These are phyloP conservation scores for Hortiboletus campestris DNA, from an alignment of 768 basidiomycete species.

Conservation along the genomic window DNA sequence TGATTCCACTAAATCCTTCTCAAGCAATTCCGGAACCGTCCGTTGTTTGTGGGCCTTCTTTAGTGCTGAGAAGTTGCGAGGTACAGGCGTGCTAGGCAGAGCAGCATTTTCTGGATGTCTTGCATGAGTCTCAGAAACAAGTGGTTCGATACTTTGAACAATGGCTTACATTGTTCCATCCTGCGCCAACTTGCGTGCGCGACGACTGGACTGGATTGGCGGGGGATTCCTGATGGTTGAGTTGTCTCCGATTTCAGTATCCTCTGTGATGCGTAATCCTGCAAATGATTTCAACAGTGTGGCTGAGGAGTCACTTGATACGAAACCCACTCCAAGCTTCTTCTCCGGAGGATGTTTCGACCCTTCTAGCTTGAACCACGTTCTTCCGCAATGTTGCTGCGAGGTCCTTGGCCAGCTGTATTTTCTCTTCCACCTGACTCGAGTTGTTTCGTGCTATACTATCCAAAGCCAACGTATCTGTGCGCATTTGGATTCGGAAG, in stretches of 20 bases:
- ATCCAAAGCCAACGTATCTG: slow-evolving; percentile 45
- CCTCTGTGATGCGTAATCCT: slow-evolving; percentile 72
- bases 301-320: not conserved
- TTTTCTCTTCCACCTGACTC: slow-evolving; percentile 49
- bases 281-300: not conserved
- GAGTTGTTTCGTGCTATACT: slow-evolving; percentile 43
- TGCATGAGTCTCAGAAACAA: slow-evolving; percentile 27
- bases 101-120: slow-evolving; percentile 31
- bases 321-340: slow-evolving; percentile 58
- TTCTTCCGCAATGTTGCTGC: slow-evolving; percentile 75
- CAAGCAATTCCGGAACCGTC: slow-evolving; percentile 61
- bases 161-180: slow-evolving; percentile 28
- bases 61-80: slow-evolving; percentile 62
- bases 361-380: slow-evolving; percentile 74
- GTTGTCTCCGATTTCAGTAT: slow-evolving; percentile 89
- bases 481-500: slow-evolving; percentile 69
- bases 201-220: slow-evolving; percentile 45
- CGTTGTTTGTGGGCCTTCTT: slow-evolving; percentile 69
- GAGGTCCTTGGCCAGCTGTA: slow-evolving; percentile 64
- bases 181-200: slow-evolving; percentile 45
- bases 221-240: slow-evolving; percentile 66
- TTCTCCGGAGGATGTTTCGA: slow-evolving; percentile 33
- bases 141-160: slow-evolving; percentile 28
- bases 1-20: slow-evolving; percentile 80
- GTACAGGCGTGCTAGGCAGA: slow-evolving; percentile 29